Conservation (phyloP, 352 stramenopile species). For the Phytophthora constricta region DNA sequence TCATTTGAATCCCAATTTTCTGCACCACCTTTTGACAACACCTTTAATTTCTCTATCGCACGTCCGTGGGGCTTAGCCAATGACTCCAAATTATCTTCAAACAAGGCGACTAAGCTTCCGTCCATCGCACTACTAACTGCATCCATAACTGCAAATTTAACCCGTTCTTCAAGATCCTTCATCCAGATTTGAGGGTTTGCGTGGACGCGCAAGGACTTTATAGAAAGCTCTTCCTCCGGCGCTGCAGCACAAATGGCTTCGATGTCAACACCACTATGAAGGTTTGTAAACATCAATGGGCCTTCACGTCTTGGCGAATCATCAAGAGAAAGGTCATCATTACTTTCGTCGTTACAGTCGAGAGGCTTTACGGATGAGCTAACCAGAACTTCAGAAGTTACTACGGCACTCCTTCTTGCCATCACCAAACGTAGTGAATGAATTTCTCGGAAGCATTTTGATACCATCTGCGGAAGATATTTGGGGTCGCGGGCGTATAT, state of each 20-base stretch:
- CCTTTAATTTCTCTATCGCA: slow-evolving; percentile 13
- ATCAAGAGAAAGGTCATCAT: not conserved
- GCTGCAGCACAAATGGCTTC: slow-evolving; percentile 40
- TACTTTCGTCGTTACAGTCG: not conserved
- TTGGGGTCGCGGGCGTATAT: slow-evolving; percentile 45
- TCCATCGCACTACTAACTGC: slow-evolving; percentile 41
- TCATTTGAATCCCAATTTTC: not conserved
- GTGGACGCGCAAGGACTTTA: slow-evolving; percentile 51
- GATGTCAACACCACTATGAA: slow-evolving; percentile 45
- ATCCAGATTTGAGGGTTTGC: slow-evolving; percentile 70
- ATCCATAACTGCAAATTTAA: slow-evolving; percentile 49
- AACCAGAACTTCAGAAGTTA: not conserved
- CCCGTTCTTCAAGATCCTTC: slow-evolving; percentile 58
- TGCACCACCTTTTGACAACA: not conserved
- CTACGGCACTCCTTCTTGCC: slow-evolving; percentile 10
- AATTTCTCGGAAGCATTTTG: slow-evolving; percentile 62
- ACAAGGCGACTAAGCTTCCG: slow-evolving; percentile 42
- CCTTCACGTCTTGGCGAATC: not conserved
- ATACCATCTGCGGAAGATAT: slow-evolving; percentile 46
- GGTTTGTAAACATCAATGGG: not conserved
- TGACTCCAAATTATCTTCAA: slow-evolving; percentile 56
- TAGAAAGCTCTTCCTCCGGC: slow-evolving; percentile 37
- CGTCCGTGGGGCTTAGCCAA: slow-evolving; percentile 29
- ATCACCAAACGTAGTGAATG: slow-evolving; percentile 34
- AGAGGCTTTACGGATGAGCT: slow-evolving; percentile 3